phyloP scores from a whole-genome alignment of 2,329 filamentous ascomycete species.

The Decorospora gaudefroyi region DNA sequence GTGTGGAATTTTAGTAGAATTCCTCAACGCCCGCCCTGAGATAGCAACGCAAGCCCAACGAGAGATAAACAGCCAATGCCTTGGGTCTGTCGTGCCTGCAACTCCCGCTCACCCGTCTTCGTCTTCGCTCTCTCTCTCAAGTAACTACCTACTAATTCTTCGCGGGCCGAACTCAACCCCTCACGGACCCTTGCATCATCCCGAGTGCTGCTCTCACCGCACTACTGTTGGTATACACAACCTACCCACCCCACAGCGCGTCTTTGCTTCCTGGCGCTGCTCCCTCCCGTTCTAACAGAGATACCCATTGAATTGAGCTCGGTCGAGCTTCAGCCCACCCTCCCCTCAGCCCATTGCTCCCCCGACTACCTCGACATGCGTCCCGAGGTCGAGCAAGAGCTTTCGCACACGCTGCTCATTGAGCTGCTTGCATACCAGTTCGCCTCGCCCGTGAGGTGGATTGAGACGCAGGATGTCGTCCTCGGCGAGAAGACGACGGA shows the following conservation, averaged over 20 bases:
- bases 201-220: conserved; percentile 15
- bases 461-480: conserved; percentile 99
- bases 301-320: conserved; percentile 38
- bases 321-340: conserved; percentile 26
- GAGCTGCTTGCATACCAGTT: conserved; percentile 99
- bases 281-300: conserved; percentile 27
- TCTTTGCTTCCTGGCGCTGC: conserved; percentile 23
- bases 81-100: conserved; percentile 31
- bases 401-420: conserved; percentile 95
- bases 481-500: conserved; percentile 94
- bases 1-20: conserved; percentile 40
- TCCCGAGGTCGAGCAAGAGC: conserved; percentile 98
- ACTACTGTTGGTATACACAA: conserved; percentile 15
- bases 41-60: conserved; percentile 22
- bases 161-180: conserved; percentile 16
- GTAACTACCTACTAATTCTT: conserved; percentile 11
- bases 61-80: conserved; percentile 43
- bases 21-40: conserved; percentile 40
- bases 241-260: conserved; percentile 17
- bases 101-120: conserved; percentile 24
- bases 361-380: conserved; percentile 67
- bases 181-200: conserved; percentile 21
- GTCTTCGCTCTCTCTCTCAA: conserved; percentile 12
- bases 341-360: conserved; percentile 9
- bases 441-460: conserved; percentile 98